These are phyloP conservation scores for Ceratobasidium sp. DNA, from an alignment of 1,284 basidiomycete genomes.

Conservation along the genomic window DNA sequence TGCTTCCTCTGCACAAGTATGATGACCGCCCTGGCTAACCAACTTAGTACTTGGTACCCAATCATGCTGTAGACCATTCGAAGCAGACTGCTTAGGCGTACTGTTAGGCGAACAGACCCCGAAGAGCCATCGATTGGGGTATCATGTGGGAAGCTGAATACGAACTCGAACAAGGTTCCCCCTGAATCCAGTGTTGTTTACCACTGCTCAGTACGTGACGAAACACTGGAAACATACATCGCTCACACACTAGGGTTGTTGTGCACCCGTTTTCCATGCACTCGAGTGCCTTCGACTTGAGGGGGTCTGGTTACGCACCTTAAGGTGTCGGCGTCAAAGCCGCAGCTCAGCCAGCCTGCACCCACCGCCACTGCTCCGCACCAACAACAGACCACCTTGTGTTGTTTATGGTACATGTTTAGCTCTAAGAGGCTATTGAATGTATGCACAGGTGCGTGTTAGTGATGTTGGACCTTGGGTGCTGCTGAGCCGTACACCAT, in stretches of 20 bases:
- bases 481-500: not conserved
- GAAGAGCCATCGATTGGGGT: not conserved
- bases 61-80: not conserved
- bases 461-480: too few species aligned
- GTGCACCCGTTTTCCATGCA: not conserved
- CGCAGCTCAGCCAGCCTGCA: too few species aligned
- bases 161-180: not conserved
- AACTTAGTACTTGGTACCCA: not conserved
- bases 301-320: too few species aligned
- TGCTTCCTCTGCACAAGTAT: not conserved
- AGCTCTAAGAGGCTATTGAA: too few species aligned
- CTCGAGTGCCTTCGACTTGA: not conserved
- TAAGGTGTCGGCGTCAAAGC: too few species aligned
- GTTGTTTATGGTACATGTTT: not conserved
- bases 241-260: not conserved
- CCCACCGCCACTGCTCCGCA: too few species aligned
- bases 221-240: not conserved
- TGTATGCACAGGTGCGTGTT: too few species aligned
- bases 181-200: not conserved
- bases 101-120: not conserved
- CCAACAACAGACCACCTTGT: too few species aligned
- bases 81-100: not conserved
- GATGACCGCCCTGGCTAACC: slow-evolving; percentile 3
- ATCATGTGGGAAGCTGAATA: not conserved
- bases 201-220: not conserved